These are phyloP conservation scores for Colletotrichum limetticola DNA, from an alignment of 2,329 filamentous ascomycete genomes.

Conservation along the genomic window DNA sequence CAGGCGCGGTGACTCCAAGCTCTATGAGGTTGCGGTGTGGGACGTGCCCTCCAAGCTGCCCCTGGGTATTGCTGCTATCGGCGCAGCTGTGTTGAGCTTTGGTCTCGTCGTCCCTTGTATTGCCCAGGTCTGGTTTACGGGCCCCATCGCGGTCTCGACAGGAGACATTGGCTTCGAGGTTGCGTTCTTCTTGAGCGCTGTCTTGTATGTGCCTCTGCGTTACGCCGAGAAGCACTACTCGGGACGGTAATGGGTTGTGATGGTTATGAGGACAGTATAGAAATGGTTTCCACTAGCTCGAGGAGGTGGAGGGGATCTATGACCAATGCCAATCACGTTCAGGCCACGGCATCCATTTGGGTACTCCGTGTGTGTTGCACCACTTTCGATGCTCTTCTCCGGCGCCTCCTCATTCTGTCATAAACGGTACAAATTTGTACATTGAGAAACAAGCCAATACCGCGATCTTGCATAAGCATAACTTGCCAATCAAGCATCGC, in stretches of 20 bases:
- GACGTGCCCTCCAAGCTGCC: slow-evolving; percentile 54
- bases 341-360: background rate
- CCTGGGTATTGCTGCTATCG: slow-evolving; percentile 53
- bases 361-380: background rate
- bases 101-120: slow-evolving; percentile 67
- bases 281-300: no score
- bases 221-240: slow-evolving; percentile 53
- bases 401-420: no score
- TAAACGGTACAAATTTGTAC: no score
- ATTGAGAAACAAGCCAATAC: background rate
- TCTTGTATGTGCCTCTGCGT: slow-evolving; percentile 60
- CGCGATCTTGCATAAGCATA: background rate
- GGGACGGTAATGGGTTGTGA: slow-evolving; percentile 2
- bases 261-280: no score
- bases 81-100: slow-evolving; percentile 54
- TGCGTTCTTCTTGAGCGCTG: slow-evolving; percentile 62
- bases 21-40: slow-evolving; percentile 56
- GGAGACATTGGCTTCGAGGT: slow-evolving; percentile 76
- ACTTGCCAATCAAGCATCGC: background rate
- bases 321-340: no score
- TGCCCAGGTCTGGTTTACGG: slow-evolving; percentile 70
- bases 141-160: slow-evolving; percentile 67
- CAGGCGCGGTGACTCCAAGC: slow-evolving; percentile 50
- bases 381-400: no score
- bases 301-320: no score